These are phyloP conservation scores for Erodium maritimum DNA, from an alignment of 345 rosid species.

Conservation along the genomic window DNA sequence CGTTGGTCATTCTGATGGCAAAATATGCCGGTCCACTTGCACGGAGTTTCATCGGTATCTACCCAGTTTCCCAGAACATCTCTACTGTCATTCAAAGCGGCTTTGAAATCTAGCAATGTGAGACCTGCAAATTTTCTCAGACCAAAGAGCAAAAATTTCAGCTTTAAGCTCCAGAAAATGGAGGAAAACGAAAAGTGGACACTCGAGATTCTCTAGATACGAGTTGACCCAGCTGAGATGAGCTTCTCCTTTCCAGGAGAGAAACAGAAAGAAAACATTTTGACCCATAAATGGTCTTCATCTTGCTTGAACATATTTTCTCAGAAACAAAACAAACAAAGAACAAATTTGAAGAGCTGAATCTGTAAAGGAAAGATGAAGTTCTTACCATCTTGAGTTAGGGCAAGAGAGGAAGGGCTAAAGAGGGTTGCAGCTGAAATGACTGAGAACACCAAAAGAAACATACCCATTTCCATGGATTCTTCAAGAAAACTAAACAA, in stretches of 20 bases:
- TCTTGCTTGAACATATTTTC: no score
- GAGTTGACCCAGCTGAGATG: no score
- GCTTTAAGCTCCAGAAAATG: background rate
- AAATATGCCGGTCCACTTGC: slow-evolving; percentile 88
- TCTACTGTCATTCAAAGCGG: slow-evolving; percentile 60
- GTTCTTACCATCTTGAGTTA: slow-evolving; percentile 52
- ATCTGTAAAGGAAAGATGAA: background rate
- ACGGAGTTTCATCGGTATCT: slow-evolving; percentile 61
- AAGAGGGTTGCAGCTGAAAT: slow-evolving; percentile 28
- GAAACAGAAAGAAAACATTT: no score
- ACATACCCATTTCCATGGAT: slow-evolving; percentile 21
- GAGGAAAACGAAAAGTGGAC: no score
- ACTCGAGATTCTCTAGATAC: no score
- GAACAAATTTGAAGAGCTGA: no score
- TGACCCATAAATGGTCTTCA: no score
- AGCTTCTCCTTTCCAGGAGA: no score
- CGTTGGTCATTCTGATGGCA: slow-evolving; percentile 57
- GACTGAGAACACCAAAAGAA: slow-evolving; percentile 19
- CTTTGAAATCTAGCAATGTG: slow-evolving; percentile 64
- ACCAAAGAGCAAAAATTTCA: slow-evolving; percentile 9
- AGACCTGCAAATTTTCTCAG: slow-evolving; percentile 27
- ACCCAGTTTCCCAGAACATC: slow-evolving; percentile 62
- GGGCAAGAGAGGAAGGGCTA: slow-evolving; percentile 26
- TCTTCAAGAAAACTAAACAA: background rate
- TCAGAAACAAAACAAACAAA: no score